Conservation (phyloP, 2,329 filamentous ascomycete genomes). For the Ophiostoma ips region DNA sequence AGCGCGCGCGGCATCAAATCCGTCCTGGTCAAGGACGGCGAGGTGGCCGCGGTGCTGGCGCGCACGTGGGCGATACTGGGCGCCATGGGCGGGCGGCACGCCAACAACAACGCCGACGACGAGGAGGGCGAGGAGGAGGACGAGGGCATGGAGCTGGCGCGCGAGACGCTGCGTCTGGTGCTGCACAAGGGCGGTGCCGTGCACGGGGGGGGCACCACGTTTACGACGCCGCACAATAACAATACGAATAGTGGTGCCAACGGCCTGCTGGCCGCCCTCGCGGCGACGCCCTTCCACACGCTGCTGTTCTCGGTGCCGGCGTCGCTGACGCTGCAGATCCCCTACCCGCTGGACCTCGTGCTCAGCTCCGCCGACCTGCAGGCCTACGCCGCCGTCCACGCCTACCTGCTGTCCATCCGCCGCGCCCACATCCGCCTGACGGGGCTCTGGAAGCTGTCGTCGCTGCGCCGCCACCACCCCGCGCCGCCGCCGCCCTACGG, state of each 20-base stretch:
- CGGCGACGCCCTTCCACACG: slow-evolving; percentile 55
- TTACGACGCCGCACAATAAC: background rate
- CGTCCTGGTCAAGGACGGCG: slow-evolving; percentile 69
- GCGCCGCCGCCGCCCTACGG: slow-evolving; percentile 48
- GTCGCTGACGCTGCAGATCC: slow-evolving; percentile 55
- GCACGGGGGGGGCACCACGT: slow-evolving; percentile 8
- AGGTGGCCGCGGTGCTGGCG: slow-evolving; percentile 62
- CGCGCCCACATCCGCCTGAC: slow-evolving; percentile 75
- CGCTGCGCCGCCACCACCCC: slow-evolving; percentile 63
- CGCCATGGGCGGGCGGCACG: slow-evolving; percentile 53
- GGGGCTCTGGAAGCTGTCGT: slow-evolving; percentile 73
- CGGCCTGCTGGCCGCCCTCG: slow-evolving; percentile 18
- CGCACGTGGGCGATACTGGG: slow-evolving; percentile 69
- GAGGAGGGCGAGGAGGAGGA: slow-evolving; percentile 57
- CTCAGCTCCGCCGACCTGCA: slow-evolving; percentile 62
- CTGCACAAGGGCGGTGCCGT: slow-evolving; percentile 35
- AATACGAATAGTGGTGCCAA: too few species aligned
- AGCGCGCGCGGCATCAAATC: slow-evolving; percentile 42
- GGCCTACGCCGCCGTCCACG: slow-evolving; percentile 71
- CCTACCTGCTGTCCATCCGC: slow-evolving; percentile 74
- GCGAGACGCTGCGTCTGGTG: slow-evolving; percentile 57
- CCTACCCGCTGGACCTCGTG: slow-evolving; percentile 75
- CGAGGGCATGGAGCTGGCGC: slow-evolving; percentile 70
- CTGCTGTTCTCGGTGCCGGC: slow-evolving; percentile 69
- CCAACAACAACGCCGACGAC: slow-evolving; percentile 50